Percentiles rank a stretch among this genome's conserved stretches.
Conservation (phyloP, 495 filamentous ascomycete species). For the Hyaloscypha finlandica region DNA sequence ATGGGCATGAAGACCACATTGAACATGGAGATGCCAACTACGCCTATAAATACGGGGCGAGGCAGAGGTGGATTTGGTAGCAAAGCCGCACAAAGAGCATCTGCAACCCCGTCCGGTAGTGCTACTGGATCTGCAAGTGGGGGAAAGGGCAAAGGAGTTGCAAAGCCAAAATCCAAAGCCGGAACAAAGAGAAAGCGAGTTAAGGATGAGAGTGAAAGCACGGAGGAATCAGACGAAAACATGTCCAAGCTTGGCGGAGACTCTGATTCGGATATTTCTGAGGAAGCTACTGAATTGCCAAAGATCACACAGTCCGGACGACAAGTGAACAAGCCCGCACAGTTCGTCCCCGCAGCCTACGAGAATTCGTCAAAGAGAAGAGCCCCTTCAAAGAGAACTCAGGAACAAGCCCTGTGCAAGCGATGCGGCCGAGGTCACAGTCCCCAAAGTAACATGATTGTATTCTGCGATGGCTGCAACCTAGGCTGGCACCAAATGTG, state of each 20-base stretch:
- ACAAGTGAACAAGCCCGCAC: conserved; percentile 71
- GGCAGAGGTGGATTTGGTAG: conserved; percentile 12
- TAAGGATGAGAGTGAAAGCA: conserved; percentile 38
- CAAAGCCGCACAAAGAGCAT: conserved; percentile 18
- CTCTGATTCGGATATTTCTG: conserved; percentile 49
- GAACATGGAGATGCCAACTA: conserved; percentile 41
- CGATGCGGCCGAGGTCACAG: conserved; percentile 78
- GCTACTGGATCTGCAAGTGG: conserved; percentile 18
- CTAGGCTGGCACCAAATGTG: conserved; percentile 88
- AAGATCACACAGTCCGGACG: conserved; percentile 84
- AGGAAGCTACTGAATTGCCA: conserved; percentile 52
- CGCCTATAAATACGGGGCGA: conserved; percentile 19
- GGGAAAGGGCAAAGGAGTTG: conserved; percentile 16
- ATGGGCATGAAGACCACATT: conserved; percentile 51
- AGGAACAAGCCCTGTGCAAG: conserved; percentile 63
- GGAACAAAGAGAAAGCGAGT: conserved; percentile 52
- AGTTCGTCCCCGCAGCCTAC: conserved; percentile 62
- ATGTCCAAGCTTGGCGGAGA: conserved; percentile 45
- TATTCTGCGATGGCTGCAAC: conserved; percentile 94
- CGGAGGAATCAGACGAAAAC: conserved; percentile 32
- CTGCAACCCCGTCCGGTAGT: conserved; percentile 23
- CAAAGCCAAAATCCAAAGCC: conserved; percentile 23
- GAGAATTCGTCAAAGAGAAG: conserved; percentile 42
- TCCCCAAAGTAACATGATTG: conserved; percentile 79
- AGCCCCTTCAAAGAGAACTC: conserved; percentile 49